Evolutionary conservation across 148 eudicot genomes (phyloP).

Genomic region (Camellia japonica): DNA sequence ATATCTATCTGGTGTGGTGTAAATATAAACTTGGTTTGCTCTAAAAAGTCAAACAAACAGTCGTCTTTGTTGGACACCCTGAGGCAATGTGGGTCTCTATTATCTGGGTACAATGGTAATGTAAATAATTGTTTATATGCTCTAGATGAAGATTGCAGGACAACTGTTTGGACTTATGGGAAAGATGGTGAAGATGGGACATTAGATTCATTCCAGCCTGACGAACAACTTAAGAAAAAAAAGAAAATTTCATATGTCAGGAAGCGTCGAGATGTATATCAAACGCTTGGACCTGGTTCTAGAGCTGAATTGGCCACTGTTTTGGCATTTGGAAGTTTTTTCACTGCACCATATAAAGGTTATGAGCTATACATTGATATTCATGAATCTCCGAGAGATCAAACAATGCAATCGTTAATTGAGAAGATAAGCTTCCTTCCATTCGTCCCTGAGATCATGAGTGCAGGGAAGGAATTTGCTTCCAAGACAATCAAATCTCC

Average conservation of each 20-base stretch:
- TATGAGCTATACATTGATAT: conserved; percentile 75
- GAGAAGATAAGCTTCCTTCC: conserved; percentile 58
- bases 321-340: conserved; percentile 83
- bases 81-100: conserved; percentile 58
- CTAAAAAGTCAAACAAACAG: conserved; percentile 26
- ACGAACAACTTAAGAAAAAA: conserved; percentile 70
- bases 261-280: conserved; percentile 62
- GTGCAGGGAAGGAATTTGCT: conserved; percentile 58
- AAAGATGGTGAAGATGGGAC: conserved; percentile 52
- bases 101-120: conserved; percentile 60
- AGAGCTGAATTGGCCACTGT: conserved; percentile 50
- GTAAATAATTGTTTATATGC: conserved; percentile 53
- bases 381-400: conserved; percentile 54
- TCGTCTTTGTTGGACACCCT: conserved; percentile 42
- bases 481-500: conserved; percentile 45
- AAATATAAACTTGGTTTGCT: conserved; percentile 46
- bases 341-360: conserved; percentile 71
- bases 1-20: conserved; percentile 67
- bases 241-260: conserved; percentile 73
- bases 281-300: conserved; percentile 73
- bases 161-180: conserved; percentile 82
- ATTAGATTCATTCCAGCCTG: conserved; percentile 81
- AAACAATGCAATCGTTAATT: conserved; percentile 55
- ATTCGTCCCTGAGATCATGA: conserved; percentile 55
- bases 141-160: conserved; percentile 73